Base-by-base conservation (phyloP, 106 monocot species). In the Alisma plantagoaquatica region DNA sequence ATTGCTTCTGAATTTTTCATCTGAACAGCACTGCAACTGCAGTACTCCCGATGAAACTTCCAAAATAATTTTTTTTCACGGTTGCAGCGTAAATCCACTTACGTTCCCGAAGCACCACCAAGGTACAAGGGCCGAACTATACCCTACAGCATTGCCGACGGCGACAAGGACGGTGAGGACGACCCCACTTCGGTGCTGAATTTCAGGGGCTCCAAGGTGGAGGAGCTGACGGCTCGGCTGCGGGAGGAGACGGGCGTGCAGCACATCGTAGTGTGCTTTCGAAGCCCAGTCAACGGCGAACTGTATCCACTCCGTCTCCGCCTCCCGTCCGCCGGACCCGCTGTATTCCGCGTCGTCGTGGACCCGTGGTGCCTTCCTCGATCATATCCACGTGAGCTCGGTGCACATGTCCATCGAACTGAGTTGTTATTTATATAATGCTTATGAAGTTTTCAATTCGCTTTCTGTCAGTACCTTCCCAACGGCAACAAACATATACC, bases 61-160 rank as follows among this genome's bases (percentile, higher is more conserved):
- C 27, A 21, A 50, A 20, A 50, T 50, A 3, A 0, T 10, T 4
- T 50, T 21, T 3, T 50, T 49, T 50, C 24, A 11, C 51, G 56
- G 73, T n/a, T n/a, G n/a, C n/a, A n/a, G n/a, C n/a, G n/a, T n/a
- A n/a, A 85, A 80, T 73, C 80, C 1, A 50, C 54, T 52, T 80
- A 76, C 23, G 63, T 70, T 21, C n/a, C 21, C n/a, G 35, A 19
- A 2, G 72, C 82, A 10, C 67, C 73, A 10, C 77, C 42, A 49
- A 90, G 72, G 57, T 2, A 25, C 2, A 41, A 49, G 0, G 84
- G 90, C 19, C 70, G 90, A 21, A 64, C 67, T 12, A 80, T 90
- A 59, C 59, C 67, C 47, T 90, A 77, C 61, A 10, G 31, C 1
- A 61, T 90, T 21, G 79, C 83, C 0, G 74, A 84, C 27, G 84